A percentile compares a stretch with the other conserved stretches of the same genome.
phyloP scores from a whole-genome alignment of 2,329 filamentous ascomycete genomes.

The Pseudocercospora fijiensis region DNA sequence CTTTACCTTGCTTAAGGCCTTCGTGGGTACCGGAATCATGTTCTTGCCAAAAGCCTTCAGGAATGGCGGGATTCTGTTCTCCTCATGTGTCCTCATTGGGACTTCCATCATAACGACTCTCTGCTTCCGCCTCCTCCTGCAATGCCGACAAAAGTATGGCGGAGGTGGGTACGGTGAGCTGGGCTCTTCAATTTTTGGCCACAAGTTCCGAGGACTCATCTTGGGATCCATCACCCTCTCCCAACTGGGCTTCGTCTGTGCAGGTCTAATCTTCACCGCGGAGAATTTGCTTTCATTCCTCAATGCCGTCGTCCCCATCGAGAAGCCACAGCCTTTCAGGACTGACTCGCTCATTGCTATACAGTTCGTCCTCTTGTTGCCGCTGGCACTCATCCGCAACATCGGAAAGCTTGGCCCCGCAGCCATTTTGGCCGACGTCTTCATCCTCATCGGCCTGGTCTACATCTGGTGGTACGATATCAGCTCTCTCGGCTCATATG shows the following conservation, averaged over 20 bases:
- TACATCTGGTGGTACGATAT: slow-evolving; percentile 76
- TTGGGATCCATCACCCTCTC: slow-evolving; percentile 70
- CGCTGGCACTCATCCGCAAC: slow-evolving; percentile 68
- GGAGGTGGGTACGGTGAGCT: slow-evolving; percentile 73
- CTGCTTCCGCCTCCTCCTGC: slow-evolving; percentile 70
- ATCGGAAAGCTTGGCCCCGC: slow-evolving; percentile 71
- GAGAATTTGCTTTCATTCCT: slow-evolving; percentile 71
- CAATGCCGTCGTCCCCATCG: slow-evolving; percentile 56
- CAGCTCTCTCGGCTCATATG: slow-evolving; percentile 53
- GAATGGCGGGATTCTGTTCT: slow-evolving; percentile 75
- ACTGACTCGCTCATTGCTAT: slow-evolving; percentile 63
- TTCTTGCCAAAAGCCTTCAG: slow-evolving; percentile 77
- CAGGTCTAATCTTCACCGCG: slow-evolving; percentile 73
- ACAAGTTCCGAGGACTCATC: slow-evolving; percentile 63
- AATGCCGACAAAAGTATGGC: slow-evolving; percentile 63
- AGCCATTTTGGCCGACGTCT: slow-evolving; percentile 68
- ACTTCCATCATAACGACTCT: slow-evolving; percentile 66
- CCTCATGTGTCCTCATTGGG: slow-evolving; percentile 64
- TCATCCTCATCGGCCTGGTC: slow-evolving; percentile 66
- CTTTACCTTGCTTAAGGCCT: slow-evolving; percentile 75
- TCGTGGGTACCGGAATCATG: slow-evolving; percentile 79
- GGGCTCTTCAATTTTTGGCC: slow-evolving; percentile 64
- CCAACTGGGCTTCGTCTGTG: slow-evolving; percentile 75
- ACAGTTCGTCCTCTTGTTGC: slow-evolving; percentile 64
- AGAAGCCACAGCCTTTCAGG: slow-evolving; percentile 50